Evolutionary conservation across 192 early-diverging fungal species (phyloP), one percentile per base, ranked within the genome.

Genomic region (Chytriomyces sp.): DNA sequence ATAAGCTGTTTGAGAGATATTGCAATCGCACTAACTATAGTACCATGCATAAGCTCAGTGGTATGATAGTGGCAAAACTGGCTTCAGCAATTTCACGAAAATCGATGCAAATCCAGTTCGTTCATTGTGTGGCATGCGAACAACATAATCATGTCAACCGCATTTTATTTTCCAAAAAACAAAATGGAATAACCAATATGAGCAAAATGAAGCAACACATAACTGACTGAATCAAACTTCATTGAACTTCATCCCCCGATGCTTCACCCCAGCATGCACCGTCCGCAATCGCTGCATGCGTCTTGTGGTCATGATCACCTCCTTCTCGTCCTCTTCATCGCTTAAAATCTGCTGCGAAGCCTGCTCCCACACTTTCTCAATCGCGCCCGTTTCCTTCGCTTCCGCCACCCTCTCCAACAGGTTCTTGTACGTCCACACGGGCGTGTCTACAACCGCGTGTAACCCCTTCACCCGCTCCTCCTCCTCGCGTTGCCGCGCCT

Each of bases 341-440:
- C 8, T 56, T 36, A 39, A n/a, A 10, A 39, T 22, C 14, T 36
- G 12, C 12, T 53, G 14, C 32, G 40, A 32, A 7, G 56, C 19
- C 49, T 53, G 10, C 19, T 68, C 44, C 17, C 53, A 17, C 39
- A 52, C 33, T 22, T 30, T n/a, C 19, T 68, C 66, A 7, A 55
- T 31, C n/a, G 53, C 40, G n/a, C 54, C 52, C 31, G 32, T 17
- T 38, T 68, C 66, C 25, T 68, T 68, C 8, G 66, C 66, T 22
- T 49, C 44, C 1, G 44, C 14, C 14, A 22, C 44, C 53, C 28
- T 68, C 3, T 68, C 66, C 33, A 68, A 52, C 10, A 68, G 38
- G 0, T 49, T 32, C 36, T 68, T 68, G 53, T 68, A 68, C 22
- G 66, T 52, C 30, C 53, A 68, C 4, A 68, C 66, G 5, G 54